phyloP scores from a whole-genome alignment of 352 stramenopile genomes.

The Globisporangium spiculum region DNA sequence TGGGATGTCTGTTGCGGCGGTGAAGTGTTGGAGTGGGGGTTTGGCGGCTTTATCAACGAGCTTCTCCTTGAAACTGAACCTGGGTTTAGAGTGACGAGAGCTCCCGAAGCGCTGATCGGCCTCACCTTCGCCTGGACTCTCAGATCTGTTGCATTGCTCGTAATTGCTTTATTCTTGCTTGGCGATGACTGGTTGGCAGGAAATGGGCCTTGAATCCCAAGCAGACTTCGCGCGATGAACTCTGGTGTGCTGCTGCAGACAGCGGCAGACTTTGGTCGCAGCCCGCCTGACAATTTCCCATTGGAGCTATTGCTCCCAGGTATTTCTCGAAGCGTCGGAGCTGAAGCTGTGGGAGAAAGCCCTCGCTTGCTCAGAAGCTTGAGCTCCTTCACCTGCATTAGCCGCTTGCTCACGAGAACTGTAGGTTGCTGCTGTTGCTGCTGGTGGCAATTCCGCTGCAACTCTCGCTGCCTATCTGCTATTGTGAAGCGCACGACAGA shows the following conservation, averaged over 20 bases:
- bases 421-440: conserved; percentile 27
- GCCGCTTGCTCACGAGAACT: conserved; percentile 39
- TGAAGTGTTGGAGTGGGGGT: background rate
- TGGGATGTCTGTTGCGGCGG: background rate
- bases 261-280: conserved; percentile 46
- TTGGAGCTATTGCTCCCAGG: background rate
- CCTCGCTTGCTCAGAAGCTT: conserved; percentile 28
- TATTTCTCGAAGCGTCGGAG: conserved; percentile 11
- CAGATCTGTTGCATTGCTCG: background rate
- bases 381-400: conserved; percentile 19
- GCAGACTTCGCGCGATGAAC: conserved; percentile 21
- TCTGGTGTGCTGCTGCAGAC: conserved; percentile 44
- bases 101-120: conserved; percentile 34
- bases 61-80: conserved; percentile 7
- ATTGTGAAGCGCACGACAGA: conserved; percentile 14
- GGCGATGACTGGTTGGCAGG: background rate
- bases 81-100: conserved; percentile 20
- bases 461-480: conserved; percentile 4
- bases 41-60: background rate
- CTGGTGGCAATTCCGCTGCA: conserved; percentile 14
- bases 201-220: background rate
- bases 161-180: background rate
- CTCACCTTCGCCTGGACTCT: conserved; percentile 6
- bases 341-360: conserved; percentile 15
- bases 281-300: background rate